Conservation (phyloP, 257 asterid species). For the Nicotiana otophora region DNA sequence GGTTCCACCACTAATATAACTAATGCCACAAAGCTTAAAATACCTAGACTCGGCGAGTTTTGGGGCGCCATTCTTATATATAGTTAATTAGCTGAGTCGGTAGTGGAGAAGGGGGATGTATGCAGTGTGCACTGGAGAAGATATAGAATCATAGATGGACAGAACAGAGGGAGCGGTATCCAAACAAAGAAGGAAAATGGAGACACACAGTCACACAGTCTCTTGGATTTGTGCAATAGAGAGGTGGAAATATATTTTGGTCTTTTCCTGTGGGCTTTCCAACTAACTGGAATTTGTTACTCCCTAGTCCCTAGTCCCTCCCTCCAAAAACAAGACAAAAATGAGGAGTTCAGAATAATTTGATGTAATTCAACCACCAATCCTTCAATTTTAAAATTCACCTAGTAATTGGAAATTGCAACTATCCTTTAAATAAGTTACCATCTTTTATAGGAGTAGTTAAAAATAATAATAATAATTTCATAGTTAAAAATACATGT, state of each 20-base stretch:
- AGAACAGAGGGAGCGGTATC: neutral
- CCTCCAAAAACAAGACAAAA: neutral
- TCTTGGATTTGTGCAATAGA: neutral
- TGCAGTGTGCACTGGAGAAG: neutral
- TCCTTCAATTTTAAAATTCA: neutral
- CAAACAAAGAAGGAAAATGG: neutral
- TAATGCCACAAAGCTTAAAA: slow-evolving; percentile 16
- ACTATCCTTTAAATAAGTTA: neutral
- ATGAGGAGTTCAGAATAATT: neutral
- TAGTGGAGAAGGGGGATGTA: neutral
- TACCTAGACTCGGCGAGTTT: slow-evolving; percentile 5
- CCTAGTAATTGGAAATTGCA: neutral
- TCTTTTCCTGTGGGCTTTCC: neutral
- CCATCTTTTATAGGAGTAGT: neutral
- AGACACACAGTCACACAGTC: neutral
- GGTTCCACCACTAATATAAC: slow-evolving; percentile 14
- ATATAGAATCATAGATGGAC: neutral
- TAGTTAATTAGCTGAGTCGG: neutral
- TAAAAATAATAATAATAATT: neutral
- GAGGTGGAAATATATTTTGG: neutral
- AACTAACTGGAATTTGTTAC: neutral
- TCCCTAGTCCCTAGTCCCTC: neutral
- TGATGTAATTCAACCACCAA: neutral
- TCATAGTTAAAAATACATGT: neutral
- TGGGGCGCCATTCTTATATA: slow-evolving; percentile 23